Evolutionary conservation across 768 basidiomycete genomes (phyloP).

Genomic region (Mycena crocata): DNA sequence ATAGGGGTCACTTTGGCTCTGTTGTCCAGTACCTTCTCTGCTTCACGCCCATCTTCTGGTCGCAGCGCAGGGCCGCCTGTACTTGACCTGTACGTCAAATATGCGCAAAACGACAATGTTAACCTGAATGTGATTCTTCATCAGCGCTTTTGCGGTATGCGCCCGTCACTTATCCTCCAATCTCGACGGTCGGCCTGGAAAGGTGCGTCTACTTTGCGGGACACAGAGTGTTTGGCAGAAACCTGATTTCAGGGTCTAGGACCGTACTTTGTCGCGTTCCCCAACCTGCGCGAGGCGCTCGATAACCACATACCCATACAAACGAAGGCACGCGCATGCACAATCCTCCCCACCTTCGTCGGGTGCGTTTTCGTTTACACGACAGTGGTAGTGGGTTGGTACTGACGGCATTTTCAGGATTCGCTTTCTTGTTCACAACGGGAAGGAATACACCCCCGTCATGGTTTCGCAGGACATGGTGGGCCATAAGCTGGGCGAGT

Average conservation of each 20-base stretch:
- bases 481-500: constrained; percentile 97
- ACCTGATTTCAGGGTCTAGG: constrained; percentile 60
- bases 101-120: too few relatives aligned
- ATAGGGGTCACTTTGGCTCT: too few relatives aligned
- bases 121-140: too few relatives aligned
- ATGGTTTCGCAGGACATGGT: constrained; percentile 97
- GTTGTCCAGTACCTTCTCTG: neutral
- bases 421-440: constrained; percentile 94
- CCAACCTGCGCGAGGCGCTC: constrained; percentile 84
- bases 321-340: constrained; percentile 90
- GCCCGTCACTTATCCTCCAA: constrained; percentile 67
- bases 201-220: constrained; percentile 53
- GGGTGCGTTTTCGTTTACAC: constrained; percentile 66
- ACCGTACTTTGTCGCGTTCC: constrained; percentile 95
- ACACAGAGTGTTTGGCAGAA: neutral
- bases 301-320: constrained; percentile 86
- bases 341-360: constrained; percentile 95
- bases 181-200: constrained; percentile 89
- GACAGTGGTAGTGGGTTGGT: too few relatives aligned
- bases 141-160: constrained; percentile 58
- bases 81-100: too few relatives aligned
- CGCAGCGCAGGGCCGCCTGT: too few relatives aligned
- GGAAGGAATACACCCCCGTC: constrained; percentile 89
- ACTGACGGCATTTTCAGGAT: constrained; percentile 58
- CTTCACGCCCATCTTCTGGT: neutral